phyloP scores from a whole-genome alignment of 768 basidiomycete genomes.

The Agrocybe chaxingu region DNA sequence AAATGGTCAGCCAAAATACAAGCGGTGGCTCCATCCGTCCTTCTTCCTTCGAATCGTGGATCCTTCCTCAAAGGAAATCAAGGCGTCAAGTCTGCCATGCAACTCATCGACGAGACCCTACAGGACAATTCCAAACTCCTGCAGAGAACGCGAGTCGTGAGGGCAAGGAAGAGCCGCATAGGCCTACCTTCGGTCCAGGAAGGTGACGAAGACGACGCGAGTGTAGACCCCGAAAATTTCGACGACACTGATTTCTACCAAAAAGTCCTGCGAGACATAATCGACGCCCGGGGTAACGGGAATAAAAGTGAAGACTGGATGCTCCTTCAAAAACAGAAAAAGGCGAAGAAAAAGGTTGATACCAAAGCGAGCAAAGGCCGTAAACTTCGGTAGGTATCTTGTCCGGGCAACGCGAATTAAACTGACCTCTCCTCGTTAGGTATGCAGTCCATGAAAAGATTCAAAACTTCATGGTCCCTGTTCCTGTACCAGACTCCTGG shows the following conservation, averaged over 20 bases:
- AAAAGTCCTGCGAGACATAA: conserved; percentile 85
- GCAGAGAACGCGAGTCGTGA: conserved; percentile 55
- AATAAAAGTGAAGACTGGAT: conserved; percentile 59
- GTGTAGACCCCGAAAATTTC: conserved; percentile 52
- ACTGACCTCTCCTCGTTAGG: conserved; percentile 32
- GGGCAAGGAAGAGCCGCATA: conserved; percentile 46
- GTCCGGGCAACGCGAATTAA: neutral
- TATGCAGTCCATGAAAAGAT: conserved; percentile 96
- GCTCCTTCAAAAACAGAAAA: conserved; percentile 61
- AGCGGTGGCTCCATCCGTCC: conserved; percentile 79
- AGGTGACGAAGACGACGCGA: conserved; percentile 30
- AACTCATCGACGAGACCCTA: conserved; percentile 76
- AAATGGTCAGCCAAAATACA: conserved; percentile 98
- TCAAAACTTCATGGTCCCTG: conserved; percentile 96
- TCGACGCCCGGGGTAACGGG: conserved; percentile 59
- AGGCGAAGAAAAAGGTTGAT: conserved; percentile 86
- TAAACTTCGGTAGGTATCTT: conserved; percentile 69
- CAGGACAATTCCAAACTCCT: conserved; percentile 55
- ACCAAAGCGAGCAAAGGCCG: conserved; percentile 95
- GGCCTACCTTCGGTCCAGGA: conserved; percentile 27
- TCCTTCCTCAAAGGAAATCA: conserved; percentile 61
- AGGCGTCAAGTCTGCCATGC: conserved; percentile 60
- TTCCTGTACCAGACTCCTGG: conserved; percentile 69
- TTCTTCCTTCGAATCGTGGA: conserved; percentile 67
- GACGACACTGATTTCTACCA: conserved; percentile 96